Base-by-base conservation (phyloP, 441 rosid species). In the Pelargonium australe region DNA sequence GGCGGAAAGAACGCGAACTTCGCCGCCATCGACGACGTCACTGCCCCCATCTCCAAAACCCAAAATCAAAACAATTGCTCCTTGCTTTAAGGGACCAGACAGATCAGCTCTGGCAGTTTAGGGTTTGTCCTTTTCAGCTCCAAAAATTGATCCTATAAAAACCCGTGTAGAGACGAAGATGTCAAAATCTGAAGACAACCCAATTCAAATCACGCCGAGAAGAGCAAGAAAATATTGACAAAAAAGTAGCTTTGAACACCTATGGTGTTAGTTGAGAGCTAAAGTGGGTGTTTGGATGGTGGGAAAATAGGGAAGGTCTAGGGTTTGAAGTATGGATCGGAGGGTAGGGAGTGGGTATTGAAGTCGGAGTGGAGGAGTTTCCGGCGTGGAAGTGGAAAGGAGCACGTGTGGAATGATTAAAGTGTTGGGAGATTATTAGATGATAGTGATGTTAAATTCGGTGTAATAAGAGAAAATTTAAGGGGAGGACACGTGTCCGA, bases 1-100 rank as follows among this genome's bases (percentile, higher is more conserved):
- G 98, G 98, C 73, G 97, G 98, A 67, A 90, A 93, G 69, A 90
- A 93, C 1, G 96, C 98, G 47, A 93, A 93, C 80, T 91, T 93
- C 71, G 97, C 96, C 73, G 95, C 97, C 92, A 89, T 72, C 57
- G 96, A 72, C 64, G 96, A 91, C 82, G 96, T 87, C 77, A 90
- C 86, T 72, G 78, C 86, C 68, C 96, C 98, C 98, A 90, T 89
- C 43, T 37, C 78, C 75, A 11, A 62, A 44, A 64, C 44, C 12
- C 37, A 70, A 8, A 49, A 34, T 12, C 13, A 55, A 8, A 34
- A 4, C 34, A 14, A 19, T 61, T 20, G 10, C 25, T 60, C 20
- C 64, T 16, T 5, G 64, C 20, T 60, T 19, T 16, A 6, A 60
- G 2, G 3, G 53, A 47, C 11, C n/a, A 47, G 11, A 13, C 13